Evolutionary conservation across 140 eudicot genomes (phyloP).

Genomic region (Stevia rebaudiana): DNA sequence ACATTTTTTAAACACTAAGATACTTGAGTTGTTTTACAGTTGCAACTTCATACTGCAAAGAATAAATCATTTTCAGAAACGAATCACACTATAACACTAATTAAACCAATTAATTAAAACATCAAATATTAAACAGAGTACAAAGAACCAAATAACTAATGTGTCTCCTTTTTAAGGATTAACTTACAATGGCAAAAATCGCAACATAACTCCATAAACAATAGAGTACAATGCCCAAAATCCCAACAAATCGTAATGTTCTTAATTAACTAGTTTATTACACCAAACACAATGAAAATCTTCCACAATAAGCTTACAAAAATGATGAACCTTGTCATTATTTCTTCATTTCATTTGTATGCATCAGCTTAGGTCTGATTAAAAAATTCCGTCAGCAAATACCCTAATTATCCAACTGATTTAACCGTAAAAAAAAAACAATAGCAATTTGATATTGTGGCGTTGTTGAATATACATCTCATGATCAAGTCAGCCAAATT

Average conservation of each 20-base stretch:
- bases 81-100: neutral
- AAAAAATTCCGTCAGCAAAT: neutral
- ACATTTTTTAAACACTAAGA: constrained; percentile 11
- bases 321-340: neutral
- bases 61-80: neutral
- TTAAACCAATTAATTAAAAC: neutral
- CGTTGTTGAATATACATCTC: neutral
- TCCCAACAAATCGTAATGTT: neutral
- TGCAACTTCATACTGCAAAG: constrained; percentile 21
- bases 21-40: neutral
- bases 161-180: neutral
- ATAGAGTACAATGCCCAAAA: neutral
- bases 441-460: neutral
- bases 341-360: neutral
- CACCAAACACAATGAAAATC: neutral
- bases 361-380: neutral
- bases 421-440: neutral
- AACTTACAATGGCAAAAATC: constrained; percentile 14
- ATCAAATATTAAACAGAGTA: neutral
- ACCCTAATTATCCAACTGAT: neutral
- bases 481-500: too few relatives aligned
- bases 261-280: neutral
- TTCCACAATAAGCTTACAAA: neutral
- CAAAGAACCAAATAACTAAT: neutral
- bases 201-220: neutral